A percentile compares a stretch with the other conserved stretches of the same genome.
phyloP scores from a whole-genome alignment of 1,139 yeast species.

The Blastobotrys petasosporus region DNA sequence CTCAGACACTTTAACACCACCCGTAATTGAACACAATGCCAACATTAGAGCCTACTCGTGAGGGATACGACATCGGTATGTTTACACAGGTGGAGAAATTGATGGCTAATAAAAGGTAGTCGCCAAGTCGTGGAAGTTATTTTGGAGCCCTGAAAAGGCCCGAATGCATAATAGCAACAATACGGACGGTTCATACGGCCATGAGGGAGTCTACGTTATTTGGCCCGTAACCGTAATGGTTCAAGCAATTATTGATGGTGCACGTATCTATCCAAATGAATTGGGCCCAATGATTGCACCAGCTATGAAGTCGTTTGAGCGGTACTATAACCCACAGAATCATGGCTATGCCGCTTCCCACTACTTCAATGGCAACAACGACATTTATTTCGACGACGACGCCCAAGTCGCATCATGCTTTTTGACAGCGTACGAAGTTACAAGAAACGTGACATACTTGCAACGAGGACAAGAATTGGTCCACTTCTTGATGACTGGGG shows the following conservation, averaged over 20 bases:
- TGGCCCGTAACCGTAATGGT: constrained; percentile 67
- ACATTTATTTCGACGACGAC: constrained; percentile 69
- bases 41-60: constrained; percentile 21
- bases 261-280: constrained; percentile 51
- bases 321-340: constrained; percentile 47
- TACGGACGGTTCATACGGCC: constrained; percentile 45
- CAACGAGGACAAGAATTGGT: constrained; percentile 56
- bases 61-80: constrained; percentile 21
- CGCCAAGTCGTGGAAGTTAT: constrained; percentile 20
- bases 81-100: neutral
- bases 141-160: constrained; percentile 25
- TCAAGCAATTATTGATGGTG: constrained; percentile 58
- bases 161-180: constrained; percentile 25
- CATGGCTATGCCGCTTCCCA: constrained; percentile 58
- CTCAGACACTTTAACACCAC: too few relatives aligned
- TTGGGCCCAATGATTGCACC: constrained; percentile 53
- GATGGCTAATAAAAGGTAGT: constrained; percentile 5
- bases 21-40: too few relatives aligned
- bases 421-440: constrained; percentile 63
- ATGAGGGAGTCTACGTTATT: constrained; percentile 51
- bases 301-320: constrained; percentile 46
- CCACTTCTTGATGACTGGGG: constrained; percentile 61
- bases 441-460: constrained; percentile 48
- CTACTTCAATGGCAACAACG: constrained; percentile 50
- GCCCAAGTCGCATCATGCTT: constrained; percentile 69